Conservation (phyloP, 2,329 filamentous ascomycete species). For the Arthrinium phaeospermum region DNA sequence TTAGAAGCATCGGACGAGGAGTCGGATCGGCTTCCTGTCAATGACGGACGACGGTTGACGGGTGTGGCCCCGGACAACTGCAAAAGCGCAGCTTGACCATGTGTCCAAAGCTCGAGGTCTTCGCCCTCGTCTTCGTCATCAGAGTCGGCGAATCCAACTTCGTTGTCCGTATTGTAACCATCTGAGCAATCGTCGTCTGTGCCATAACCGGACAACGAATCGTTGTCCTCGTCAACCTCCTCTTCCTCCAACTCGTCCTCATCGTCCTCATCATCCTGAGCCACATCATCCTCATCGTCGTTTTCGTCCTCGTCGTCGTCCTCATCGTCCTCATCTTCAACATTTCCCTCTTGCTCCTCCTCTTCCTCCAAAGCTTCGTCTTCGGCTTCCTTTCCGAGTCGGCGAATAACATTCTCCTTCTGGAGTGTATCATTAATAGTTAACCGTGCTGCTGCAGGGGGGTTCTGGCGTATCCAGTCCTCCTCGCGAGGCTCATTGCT, state of each 20-base stretch:
- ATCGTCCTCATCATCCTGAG: slow-evolving; percentile 57
- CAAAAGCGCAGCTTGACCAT: slow-evolving; percentile 47
- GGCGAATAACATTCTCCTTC: slow-evolving; percentile 88
- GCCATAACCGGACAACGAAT: slow-evolving; percentile 68
- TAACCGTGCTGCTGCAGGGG: slow-evolving; percentile 68
- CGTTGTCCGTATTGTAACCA: slow-evolving; percentile 78
- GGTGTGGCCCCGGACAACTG: slow-evolving; percentile 44
- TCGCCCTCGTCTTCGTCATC: slow-evolving; percentile 73
- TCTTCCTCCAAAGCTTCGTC: slow-evolving; percentile 82
- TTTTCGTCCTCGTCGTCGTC: slow-evolving; percentile 56
- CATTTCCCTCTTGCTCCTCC: slow-evolving; percentile 58
- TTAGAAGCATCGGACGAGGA: slow-evolving; percentile 58
- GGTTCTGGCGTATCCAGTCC: slow-evolving; percentile 82
- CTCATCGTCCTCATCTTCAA: slow-evolving; percentile 49
- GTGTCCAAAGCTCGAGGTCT: slow-evolving; percentile 66
- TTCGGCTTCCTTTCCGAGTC: slow-evolving; percentile 86
- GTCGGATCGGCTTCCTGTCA: slow-evolving; percentile 59
- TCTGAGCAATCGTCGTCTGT: slow-evolving; percentile 58
- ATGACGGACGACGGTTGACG: slow-evolving; percentile 47
- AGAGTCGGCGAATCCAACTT: slow-evolving; percentile 71
- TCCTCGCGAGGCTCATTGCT: slow-evolving; percentile 82
- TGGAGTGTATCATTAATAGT: slow-evolving; percentile 88
- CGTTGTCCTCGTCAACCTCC: slow-evolving; percentile 55
- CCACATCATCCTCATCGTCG: slow-evolving; percentile 55
- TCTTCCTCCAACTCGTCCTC: slow-evolving; percentile 53